Evolutionary conservation across 169 alveolate species (phyloP).

Genomic region (Theileria annulata): DNA sequence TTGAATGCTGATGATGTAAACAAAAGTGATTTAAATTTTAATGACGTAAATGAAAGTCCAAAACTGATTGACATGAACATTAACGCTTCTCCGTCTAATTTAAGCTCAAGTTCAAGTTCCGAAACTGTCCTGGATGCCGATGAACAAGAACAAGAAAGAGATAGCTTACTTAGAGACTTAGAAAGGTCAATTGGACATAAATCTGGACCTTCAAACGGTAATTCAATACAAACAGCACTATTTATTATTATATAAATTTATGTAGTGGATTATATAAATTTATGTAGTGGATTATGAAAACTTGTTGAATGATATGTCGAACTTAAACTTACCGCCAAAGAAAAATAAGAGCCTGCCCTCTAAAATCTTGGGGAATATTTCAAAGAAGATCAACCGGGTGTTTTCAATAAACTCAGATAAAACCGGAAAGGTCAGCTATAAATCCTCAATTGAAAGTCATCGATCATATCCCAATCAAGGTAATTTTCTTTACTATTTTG

Average conservation of each 20-base stretch:
- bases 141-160: neutral
- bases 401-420: slow-evolving; percentile 20
- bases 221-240: neutral
- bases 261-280: neutral
- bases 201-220: slow-evolving; percentile 1
- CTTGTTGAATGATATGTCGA: slow-evolving; percentile 13
- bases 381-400: slow-evolving; percentile 9
- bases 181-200: slow-evolving; percentile 7
- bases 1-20: neutral
- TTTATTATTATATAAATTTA: neutral
- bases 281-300: neutral
- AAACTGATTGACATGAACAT: neutral
- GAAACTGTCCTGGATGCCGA: neutral
- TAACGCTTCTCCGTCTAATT: neutral
- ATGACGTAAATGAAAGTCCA: neutral
- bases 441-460: neutral
- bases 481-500: neutral
- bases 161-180: neutral
- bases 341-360: slow-evolving; percentile 15
- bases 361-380: neutral
- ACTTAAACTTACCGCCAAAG: slow-evolving; percentile 10
- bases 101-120: slow-evolving; percentile 1
- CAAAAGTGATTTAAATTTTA: neutral
- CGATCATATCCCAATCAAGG: slow-evolving; percentile 3
- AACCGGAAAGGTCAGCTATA: neutral